Evolutionary conservation across 352 stramenopile genomes (phyloP).

Genomic region (Globisporangium radiosum): DNA sequence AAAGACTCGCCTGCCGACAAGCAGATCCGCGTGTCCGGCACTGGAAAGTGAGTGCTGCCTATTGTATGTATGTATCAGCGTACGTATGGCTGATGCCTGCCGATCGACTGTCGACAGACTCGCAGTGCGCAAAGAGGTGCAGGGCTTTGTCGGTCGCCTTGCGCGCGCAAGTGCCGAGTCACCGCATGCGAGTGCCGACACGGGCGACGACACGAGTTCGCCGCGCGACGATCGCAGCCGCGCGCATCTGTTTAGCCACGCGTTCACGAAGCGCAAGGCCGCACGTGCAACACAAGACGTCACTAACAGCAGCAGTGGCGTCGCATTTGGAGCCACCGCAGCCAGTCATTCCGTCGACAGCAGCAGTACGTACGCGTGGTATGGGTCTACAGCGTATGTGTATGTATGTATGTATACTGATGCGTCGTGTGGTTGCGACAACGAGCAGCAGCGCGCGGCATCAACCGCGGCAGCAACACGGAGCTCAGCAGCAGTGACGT

Average conservation of each 20-base stretch:
- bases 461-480: constrained; percentile 14
- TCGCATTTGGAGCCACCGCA: too few relatives aligned
- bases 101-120: constrained; percentile 17
- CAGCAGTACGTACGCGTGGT: too few relatives aligned
- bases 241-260: constrained; percentile 14
- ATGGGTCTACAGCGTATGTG: too few relatives aligned
- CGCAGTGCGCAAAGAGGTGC: constrained; percentile 56
- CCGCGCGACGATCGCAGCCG: constrained; percentile 7
- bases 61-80: neutral
- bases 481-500: too few relatives aligned
- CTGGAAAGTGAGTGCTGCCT: constrained; percentile 24
- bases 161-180: constrained; percentile 47
- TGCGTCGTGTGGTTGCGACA: neutral
- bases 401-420: neutral
- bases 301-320: neutral
- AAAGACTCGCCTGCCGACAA: constrained; percentile 76
- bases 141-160: constrained; percentile 61
- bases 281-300: neutral
- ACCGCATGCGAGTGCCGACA: constrained; percentile 8
- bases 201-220: neutral
- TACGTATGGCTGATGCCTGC: constrained; percentile 3
- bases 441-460: neutral
- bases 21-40: constrained; percentile 70
- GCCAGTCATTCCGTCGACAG: neutral
- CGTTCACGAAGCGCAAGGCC: constrained; percentile 11